These are phyloP conservation scores for Paspalum notatum DNA, from an alignment of 176 grass and related monocot species.

Conservation along the genomic window DNA sequence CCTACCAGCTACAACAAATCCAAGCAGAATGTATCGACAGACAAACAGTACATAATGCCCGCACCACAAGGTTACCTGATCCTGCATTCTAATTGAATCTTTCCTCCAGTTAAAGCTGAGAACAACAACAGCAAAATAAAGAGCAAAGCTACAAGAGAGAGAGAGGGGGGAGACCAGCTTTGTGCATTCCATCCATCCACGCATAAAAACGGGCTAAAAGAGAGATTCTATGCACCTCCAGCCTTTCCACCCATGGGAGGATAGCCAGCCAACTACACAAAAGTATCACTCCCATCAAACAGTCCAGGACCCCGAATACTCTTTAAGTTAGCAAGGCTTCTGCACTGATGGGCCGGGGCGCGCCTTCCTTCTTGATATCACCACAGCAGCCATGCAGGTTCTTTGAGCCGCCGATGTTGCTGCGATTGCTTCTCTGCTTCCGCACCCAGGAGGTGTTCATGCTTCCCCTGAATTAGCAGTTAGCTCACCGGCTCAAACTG, in stretches of 20 bases:
- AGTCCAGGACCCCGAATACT: constrained; percentile 21
- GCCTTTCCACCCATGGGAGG: constrained; percentile 47
- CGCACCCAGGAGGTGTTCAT: background rate
- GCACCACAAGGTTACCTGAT: constrained; percentile 42
- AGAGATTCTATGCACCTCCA: constrained; percentile 50
- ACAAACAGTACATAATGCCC: constrained; percentile 7
- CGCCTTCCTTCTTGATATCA: constrained; percentile 1
- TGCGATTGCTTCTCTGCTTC: constrained; percentile 31
- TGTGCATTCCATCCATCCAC: constrained; percentile 48
- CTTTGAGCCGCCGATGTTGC: background rate
- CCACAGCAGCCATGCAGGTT: background rate
- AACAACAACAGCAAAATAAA: constrained; percentile 17
- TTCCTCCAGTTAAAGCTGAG: constrained; percentile 50
- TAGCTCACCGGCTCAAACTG: constrained; percentile 3
- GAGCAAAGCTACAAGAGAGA: constrained; percentile 35
- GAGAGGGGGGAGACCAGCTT: constrained; percentile 23
- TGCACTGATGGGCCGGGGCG: constrained; percentile 23
- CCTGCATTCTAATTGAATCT: constrained; percentile 57
- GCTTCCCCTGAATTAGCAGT: constrained; percentile 24
- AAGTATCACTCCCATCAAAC: constrained; percentile 55
- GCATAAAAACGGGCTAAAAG: constrained; percentile 50
- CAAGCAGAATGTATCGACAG: constrained; percentile 30
- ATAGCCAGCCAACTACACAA: constrained; percentile 63
- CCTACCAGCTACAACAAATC: constrained; percentile 45
- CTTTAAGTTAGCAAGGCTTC: constrained; percentile 5